Evolutionary conservation across 306 rosid species (phyloP).

Genomic region (Malus asiatica): DNA sequence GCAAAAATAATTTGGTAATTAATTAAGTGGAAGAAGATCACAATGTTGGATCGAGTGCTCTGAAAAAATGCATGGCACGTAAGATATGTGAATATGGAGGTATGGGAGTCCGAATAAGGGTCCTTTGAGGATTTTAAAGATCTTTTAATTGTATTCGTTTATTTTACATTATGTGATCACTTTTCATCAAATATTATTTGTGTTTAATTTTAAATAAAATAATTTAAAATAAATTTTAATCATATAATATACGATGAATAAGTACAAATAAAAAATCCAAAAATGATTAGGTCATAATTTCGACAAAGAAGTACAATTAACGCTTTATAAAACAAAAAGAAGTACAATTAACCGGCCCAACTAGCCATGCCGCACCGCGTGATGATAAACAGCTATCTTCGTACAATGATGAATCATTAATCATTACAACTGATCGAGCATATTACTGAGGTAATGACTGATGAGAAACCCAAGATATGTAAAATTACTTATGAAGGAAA

Average conservation of each 20-base stretch:
- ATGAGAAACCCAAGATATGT: neutral
- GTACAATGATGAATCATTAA: neutral
- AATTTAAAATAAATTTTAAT: too few relatives aligned
- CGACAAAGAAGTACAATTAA: neutral
- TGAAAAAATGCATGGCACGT: neutral
- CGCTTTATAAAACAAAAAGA: neutral
- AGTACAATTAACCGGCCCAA: neutral
- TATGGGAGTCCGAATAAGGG: neutral
- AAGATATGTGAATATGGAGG: neutral
- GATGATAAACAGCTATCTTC: neutral
- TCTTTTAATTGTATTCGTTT: too few relatives aligned
- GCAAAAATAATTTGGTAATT: neutral
- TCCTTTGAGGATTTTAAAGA: too few relatives aligned
- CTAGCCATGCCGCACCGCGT: neutral
- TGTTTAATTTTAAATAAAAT: too few relatives aligned
- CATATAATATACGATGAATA: too few relatives aligned
- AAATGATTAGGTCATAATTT: neutral
- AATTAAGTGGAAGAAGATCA: neutral
- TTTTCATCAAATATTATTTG: accelerated
- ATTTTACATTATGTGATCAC: too few relatives aligned
- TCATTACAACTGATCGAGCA: neutral
- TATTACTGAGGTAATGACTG: neutral
- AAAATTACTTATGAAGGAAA: neutral
- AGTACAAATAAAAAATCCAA: accelerated
- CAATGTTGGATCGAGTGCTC: neutral